Base-by-base conservation (phyloP, 441 rosid genomes). In the Mallotus japonicus region DNA sequence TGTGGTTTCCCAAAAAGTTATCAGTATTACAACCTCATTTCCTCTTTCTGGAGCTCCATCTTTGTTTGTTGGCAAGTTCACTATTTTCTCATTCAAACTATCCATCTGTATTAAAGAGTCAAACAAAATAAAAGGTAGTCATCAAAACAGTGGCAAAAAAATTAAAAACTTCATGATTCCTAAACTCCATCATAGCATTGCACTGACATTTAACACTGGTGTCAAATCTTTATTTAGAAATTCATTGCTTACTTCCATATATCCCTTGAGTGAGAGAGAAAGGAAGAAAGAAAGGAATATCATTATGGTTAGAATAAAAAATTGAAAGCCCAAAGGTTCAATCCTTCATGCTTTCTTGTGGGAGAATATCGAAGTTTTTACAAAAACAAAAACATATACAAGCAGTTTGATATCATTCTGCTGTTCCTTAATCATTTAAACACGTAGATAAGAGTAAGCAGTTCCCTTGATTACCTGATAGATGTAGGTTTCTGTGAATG, bases 401-500 rank as follows among this genome's bases (percentile, higher is more conserved):
- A 28, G 53, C 54, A 70, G 46, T 65, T 69, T 22, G n/a, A 49
- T 15, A 56, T 40, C 12, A 59, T 49, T 71, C 11, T 19, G 4
- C 60, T 62, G 63, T 13, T 37, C 54, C 20, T 46, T 5, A 8
- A 32, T 67, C 50, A 22, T 17, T 56, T 55, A 50, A 62, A n/a
- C 7, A 58, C 15, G 46, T 24, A 67, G 22, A 73, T 66, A 67
- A 10, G 47, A 71, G 12, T 56, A 24, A 10, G 55, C 8, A 16
- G 73, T 34, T 54, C 24, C 70, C 64, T 34, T 32, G 28, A 72
- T 77, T 65, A 94, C 99, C 97, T 88, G 94, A 84, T 92, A 92
- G 75, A 90, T 88, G 78, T 79, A 92, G 77, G 97, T 88, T 83
- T 92, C 95, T 6, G 90, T 80, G 82, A 87, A 92, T 54, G 90